Evolutionary conservation across 371 early-diverging fungal genomes (phyloP), one percentile per base, ranked within the genome.

Genomic region (Sporodiniella umbellata): DNA sequence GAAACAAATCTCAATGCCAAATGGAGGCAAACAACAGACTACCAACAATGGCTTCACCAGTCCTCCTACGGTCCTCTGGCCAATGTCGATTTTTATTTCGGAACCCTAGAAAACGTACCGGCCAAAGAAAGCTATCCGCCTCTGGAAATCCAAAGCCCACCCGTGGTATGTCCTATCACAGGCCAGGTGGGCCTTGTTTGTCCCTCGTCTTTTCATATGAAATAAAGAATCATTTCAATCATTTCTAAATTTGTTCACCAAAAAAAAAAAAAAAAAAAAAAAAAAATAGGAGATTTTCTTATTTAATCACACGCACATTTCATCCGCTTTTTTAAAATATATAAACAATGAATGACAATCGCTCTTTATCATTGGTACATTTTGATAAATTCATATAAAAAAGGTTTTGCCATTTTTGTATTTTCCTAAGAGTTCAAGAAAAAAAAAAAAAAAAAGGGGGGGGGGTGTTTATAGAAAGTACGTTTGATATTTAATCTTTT

Each of bases 11-110:
- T 76, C 21, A 72, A 72, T 31, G 47, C 48, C 5, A 58, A 62
- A 37, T 76, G 77, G 77, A 52, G 77, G 11, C 60, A 58, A 21
- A 60, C 64, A 2, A 38, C 56, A 8, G 69, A 76, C 28, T 76
- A 68, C 33, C 45, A 60, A 19, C 35, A 23, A 57, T 75, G 66
- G 68, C 8, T 57, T 14, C 24, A 23, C 35, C 39, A 30, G 8
- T 24, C 38, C 12, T 18, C 25, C 21, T 23, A 30, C 5, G 48
- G 51, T 50, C 8, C 18, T 25, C 46, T 53, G 25, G 43, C 33
- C 11, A 21, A 38, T 21, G 59, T 64, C 0, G 53, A 47, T 12
- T 55, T 35, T 50, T 64, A 57, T 42, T 58, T 58, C 40, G 45
- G 51, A 14, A 30, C 31, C 6, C 17, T 42, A 1, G n/a, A n/a